Base-by-base conservation (phyloP, 2,329 filamentous ascomycete genomes). In the Trichoderma harzianum region DNA sequence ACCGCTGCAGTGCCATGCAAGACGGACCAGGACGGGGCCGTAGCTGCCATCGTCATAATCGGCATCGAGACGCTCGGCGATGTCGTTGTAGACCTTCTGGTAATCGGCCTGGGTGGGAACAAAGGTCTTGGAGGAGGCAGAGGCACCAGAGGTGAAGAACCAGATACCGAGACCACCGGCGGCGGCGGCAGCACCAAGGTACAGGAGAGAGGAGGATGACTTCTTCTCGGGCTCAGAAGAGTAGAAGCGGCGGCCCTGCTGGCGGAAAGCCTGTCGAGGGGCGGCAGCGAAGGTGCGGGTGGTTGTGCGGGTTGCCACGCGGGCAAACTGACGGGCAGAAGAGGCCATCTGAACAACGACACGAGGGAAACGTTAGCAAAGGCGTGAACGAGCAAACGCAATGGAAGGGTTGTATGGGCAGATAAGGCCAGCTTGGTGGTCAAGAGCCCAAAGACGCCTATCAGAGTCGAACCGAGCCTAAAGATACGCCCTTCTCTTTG, bases 21-120 rank as follows among this genome's bases (percentile, higher is more conserved):
- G 89, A 78, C 95, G 90, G 75, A 98, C 84, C 71, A 98, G 86
- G 73, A 98, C 94, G 32, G 95, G 96, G 71, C 94, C 95, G 81
- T 97, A 98, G 85, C 92, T 96, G 77, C 96, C 95, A 82, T 99
- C 95, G 79, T 98, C 95, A 82, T 98, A 98, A 76, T 98, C 93
- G 80, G 97, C 90, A 84, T 98, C 93, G 70, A 98, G 86, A 73
- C 87, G 87, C 79, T 86, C 84, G 70, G 95, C 95, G 77, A 98
- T 90, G 79, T 91, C 91, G 81, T 98, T 89, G 86, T 98, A 98
- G 69, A 98, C 93, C 83, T 93, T 92, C 87, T 98, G 94, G 87
- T 97, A 98, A 84, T 99, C 94, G 78, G 92, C 91, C 83, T 92
- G 90, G 79, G 89, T 92, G 73, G 94, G 93, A 66, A 85, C 88